These are phyloP conservation scores for Benincasa hispida DNA, from an alignment of 306 rosid species.

Conservation along the genomic window DNA sequence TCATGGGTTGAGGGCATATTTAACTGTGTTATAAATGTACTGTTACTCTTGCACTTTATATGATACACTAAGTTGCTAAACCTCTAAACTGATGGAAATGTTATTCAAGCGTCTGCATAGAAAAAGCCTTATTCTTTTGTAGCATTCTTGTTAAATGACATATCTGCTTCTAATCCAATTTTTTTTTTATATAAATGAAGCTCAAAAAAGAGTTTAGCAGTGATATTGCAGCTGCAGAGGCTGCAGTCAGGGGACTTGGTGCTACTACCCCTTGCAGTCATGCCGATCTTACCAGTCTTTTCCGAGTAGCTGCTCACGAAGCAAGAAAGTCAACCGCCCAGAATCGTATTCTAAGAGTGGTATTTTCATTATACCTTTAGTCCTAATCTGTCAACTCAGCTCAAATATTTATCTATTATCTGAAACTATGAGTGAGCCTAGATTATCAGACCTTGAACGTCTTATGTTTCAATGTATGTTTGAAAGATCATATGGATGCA, in stretches of 20 bases:
- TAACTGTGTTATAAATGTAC: neutral
- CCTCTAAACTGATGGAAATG: neutral
- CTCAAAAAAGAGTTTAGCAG: conserved; percentile 70
- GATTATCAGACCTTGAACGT: neutral
- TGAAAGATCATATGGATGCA: neutral
- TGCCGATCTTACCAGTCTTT: conserved; percentile 76
- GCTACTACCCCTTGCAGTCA: conserved; percentile 42
- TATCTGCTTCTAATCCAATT: neutral
- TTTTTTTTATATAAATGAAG: conserved; percentile 21
- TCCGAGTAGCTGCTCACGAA: conserved; percentile 69
- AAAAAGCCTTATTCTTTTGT: neutral
- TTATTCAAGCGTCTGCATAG: neutral
- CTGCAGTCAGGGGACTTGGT: conserved; percentile 43
- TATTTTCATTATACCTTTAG: neutral
- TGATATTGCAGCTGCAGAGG: conserved; percentile 50
- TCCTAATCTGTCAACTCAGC: neutral
- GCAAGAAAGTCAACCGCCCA: conserved; percentile 59
- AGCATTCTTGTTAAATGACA: neutral
- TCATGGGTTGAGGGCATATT: neutral
- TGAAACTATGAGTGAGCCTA: neutral
- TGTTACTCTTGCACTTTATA: neutral
- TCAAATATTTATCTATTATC: neutral
- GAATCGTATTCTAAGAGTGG: conserved; percentile 53
- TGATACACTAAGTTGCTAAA: neutral
- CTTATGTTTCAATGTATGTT: neutral